Base-by-base conservation (phyloP, 495 filamentous ascomycete genomes). In the Darksidea phi region DNA sequence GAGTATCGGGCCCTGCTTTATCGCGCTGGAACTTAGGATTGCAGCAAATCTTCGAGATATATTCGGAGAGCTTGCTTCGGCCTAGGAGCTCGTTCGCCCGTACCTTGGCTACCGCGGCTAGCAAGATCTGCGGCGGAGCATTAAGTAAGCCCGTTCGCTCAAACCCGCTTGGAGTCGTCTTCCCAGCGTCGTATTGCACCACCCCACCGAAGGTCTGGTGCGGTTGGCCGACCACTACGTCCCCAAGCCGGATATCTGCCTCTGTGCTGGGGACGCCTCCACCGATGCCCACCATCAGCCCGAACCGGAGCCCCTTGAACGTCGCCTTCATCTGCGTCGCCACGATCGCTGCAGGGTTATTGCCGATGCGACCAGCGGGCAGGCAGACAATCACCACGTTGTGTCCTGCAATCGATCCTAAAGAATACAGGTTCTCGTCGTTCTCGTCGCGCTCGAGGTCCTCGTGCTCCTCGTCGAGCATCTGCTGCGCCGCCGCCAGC, bases 251-350 rank as follows among this genome's bases (percentile, higher is more conserved):
- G 6, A 81, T 73, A 57, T 77, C 69, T 48, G 70, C 58, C 17
- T 67, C 59, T 8, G 15, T 13, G 32, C 51, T 73, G 7, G 77
- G 74, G 4, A 72, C 69, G 2, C 76, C 77, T 21, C 75, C 77
- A 8, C 73, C 77, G 26, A 80, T 78, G 17, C 78, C 78, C 5
- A 83, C 78, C 67, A 82, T 76, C 23, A 82, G 67, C 26, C 72
- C 58, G 51, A 78, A 61, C 20, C 72, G 57, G 23, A 82, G 59
- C 15, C 71, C 70, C 13, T 74, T 67, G 62, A 82, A 83, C 24
- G 50, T 78, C 6, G 64, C 57, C 6, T 69, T 34, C 77, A 79
- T 66, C 46, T 77, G 59, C 24, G 18, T 70, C 2, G 63, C 74
- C 1, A 75, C 71, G 6, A 12, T 58, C 3, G 74, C 68, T 7